Conservation (phyloP, 2,329 filamentous ascomycete genomes). For the Ilyonectria mors-panacis region DNA sequence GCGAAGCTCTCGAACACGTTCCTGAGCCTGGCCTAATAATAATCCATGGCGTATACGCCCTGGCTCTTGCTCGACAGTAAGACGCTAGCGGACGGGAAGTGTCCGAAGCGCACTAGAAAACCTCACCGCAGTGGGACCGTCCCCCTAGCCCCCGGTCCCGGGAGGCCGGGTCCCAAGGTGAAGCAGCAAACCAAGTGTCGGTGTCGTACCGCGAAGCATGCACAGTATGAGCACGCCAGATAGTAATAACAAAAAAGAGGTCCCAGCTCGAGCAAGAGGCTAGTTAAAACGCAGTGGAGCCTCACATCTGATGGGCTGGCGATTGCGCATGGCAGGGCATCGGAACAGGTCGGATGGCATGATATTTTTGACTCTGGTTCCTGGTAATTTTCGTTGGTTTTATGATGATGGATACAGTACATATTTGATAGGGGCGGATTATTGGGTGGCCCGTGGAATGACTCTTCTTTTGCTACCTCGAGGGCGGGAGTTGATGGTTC, state of each 20-base stretch:
- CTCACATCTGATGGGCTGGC: neutral
- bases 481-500: conserved; percentile 10
- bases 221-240: neutral
- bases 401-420: conserved; percentile 22
- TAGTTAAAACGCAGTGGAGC: neutral
- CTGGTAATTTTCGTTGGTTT: conserved; percentile 23
- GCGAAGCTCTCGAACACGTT: conserved; percentile 10
- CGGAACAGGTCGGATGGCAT: conserved; percentile 43
- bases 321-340: conserved; percentile 18
- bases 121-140: conserved; percentile 14
- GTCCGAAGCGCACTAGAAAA: conserved; percentile 30
- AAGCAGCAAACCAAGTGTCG: neutral
- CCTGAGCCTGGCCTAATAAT: conserved; percentile 10
- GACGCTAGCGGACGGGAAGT: conserved; percentile 29
- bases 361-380: conserved; percentile 8
- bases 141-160: neutral
- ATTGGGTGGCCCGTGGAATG: conserved; percentile 28
- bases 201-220: neutral
- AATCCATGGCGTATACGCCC: conserved; percentile 4
- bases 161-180: conserved; percentile 18
- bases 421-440: conserved; percentile 33
- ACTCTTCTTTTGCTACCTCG: conserved; percentile 24
- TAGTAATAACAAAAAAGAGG: neutral
- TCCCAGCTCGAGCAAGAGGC: neutral
- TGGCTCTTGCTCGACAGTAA: neutral